Base-by-base conservation (phyloP, 768 basidiomycete genomes). In the Pholiota conissans region DNA sequence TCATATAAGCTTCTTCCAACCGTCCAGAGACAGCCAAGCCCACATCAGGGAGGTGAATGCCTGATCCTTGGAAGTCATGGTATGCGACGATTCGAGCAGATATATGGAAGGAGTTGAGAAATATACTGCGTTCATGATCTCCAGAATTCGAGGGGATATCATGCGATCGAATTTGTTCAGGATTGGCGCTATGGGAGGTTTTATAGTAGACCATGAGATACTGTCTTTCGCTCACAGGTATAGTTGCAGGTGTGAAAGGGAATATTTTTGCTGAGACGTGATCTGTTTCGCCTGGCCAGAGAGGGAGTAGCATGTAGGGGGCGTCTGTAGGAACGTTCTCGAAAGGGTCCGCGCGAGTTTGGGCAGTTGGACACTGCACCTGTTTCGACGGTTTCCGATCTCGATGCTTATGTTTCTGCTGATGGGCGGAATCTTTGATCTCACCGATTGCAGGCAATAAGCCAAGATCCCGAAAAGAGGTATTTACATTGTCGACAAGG, bases 121-220 rank as follows among this genome's bases (percentile, higher is more conserved):
- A 73, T 59, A 89, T 76, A 51, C 75, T 72, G 54, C 78, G 80
- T 35, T 79, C 75, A 59, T 70, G 62, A 29, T 78, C 78, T 20
- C 63, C 67, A n/a, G 53, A 45, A 11, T 75, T 74, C 7, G 74
- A 76, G 13, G 74, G 42, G 13, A 22, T 73, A 27, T n/a, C n/a
- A n/a, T n/a, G n/a, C n/a, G 71, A 68, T 7, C 71, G 70, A 61
- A 81, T 84, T 73, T 81, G 82, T 63, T 66, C 68, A 26, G 71
- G 63, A 40, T 66, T 69, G 47, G 72, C 71, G 65, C 75, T 76
- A 13, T 55, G 58, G 26, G 54, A 48, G 11, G 50, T 51, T 54
- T 88, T 86, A 69, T 91, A 95, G 71, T 89, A 93, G 10, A 95
- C 86, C 46, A 96, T 78, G 29, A 95, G 76, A 64, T 89, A 93